phyloP scores from a whole-genome alignment of 140 eudicot genomes.

The Flaveria floridana region DNA sequence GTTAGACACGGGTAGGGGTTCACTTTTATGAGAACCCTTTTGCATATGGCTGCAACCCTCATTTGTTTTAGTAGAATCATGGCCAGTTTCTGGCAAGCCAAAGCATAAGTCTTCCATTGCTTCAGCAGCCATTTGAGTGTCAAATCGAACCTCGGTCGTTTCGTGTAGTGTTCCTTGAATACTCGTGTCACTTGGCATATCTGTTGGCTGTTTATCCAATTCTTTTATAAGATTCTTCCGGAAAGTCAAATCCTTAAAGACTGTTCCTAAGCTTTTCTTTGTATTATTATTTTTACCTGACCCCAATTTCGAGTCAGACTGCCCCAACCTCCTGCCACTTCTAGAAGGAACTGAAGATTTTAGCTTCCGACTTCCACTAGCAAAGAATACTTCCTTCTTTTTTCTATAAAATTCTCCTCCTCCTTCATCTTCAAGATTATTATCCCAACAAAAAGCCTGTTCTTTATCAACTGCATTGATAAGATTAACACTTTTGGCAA shows the following conservation, averaged over 20 bases:
- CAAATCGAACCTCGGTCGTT: constrained; percentile 48
- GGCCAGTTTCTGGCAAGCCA: constrained; percentile 35
- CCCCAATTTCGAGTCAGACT: constrained; percentile 44
- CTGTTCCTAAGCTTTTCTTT: constrained; percentile 31
- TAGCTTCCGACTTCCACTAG: constrained; percentile 27
- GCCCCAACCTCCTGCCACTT: constrained; percentile 31
- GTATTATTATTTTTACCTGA: constrained; percentile 30
- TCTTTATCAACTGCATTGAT: constrained; percentile 33
- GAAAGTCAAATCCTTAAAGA: constrained; percentile 19
- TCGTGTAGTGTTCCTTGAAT: constrained; percentile 29
- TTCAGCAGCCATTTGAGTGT: constrained; percentile 98
- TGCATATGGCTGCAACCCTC: constrained; percentile 19
- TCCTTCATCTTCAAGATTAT: constrained; percentile 78
- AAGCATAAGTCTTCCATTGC: constrained; percentile 74
- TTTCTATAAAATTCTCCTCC: constrained; percentile 61
- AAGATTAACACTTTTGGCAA: constrained; percentile 57
- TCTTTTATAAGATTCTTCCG: constrained; percentile 42
- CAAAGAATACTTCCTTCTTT: constrained; percentile 60
- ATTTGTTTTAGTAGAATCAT: constrained; percentile 14
- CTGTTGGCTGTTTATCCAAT: constrained; percentile 39
- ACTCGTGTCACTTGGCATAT: constrained; percentile 32
- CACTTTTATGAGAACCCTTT: constrained; percentile 31
- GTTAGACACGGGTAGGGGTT: constrained; percentile 18
- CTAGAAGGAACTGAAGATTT: constrained; percentile 38
- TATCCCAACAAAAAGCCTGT: constrained; percentile 77